Percentiles rank a stretch among this genome's conserved stretches.
Evolutionary conservation across 176 grass and related monocot species (phyloP).

Genomic region (Eleusine coracana): DNA sequence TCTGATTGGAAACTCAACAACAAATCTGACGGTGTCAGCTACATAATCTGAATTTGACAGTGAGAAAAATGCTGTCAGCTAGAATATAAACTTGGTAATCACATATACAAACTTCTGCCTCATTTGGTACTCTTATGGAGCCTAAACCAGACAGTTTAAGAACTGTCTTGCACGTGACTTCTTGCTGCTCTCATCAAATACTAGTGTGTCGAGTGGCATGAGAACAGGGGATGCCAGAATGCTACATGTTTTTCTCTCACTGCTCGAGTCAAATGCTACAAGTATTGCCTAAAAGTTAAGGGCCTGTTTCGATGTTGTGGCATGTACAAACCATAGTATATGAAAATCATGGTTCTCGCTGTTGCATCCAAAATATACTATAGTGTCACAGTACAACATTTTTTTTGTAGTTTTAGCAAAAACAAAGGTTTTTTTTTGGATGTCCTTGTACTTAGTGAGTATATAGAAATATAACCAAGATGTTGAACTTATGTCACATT

Average conservation of each 20-base stretch:
- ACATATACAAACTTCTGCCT: not conserved
- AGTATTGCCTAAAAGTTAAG: not conserved
- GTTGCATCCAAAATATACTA: too few species aligned
- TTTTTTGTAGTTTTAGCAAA: too few species aligned
- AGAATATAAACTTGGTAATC: not conserved
- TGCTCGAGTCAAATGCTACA: not conserved
- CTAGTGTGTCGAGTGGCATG: conserved; percentile 29
- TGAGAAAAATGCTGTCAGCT: not conserved
- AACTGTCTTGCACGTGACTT: not conserved
- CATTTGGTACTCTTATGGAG: conserved; percentile 17
- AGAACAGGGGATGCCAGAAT: not conserved
- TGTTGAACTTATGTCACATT: too few species aligned
- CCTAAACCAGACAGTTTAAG: not conserved
- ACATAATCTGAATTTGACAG: not conserved
- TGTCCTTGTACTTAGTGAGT: too few species aligned
- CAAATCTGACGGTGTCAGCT: not conserved
- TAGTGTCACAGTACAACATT: too few species aligned
- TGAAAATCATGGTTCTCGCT: too few species aligned
- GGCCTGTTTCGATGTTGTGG: too few species aligned
- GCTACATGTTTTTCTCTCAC: not conserved
- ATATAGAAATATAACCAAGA: too few species aligned
- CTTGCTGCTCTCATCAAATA: not conserved
- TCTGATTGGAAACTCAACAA: not conserved
- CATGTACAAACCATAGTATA: too few species aligned
- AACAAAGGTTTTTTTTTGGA: too few species aligned